Conservation (phyloP, 1,284 basidiomycete genomes). For the Schizopora paradoxa region DNA sequence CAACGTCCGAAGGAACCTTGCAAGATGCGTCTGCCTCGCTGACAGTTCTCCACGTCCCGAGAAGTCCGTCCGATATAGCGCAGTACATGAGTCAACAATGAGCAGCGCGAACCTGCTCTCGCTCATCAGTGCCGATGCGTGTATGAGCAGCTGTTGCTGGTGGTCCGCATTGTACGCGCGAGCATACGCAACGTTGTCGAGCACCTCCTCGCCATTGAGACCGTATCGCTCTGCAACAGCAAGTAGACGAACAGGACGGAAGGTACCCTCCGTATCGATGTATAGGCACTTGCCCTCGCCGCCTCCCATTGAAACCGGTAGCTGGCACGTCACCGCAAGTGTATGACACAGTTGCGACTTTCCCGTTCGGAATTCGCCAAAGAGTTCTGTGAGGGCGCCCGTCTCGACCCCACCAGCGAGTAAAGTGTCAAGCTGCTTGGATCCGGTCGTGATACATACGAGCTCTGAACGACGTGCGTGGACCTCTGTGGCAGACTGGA, state of each 20-base stretch:
- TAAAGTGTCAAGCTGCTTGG: constrained; percentile 92
- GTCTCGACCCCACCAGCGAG: constrained; percentile 99
- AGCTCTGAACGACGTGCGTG: constrained; percentile 94
- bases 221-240: constrained; percentile 96
- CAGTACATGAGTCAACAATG: constrained; percentile 96
- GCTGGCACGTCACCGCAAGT: constrained; percentile 95
- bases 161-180: constrained; percentile 99
- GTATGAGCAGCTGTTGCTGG: constrained; percentile 86
- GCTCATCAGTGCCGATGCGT: constrained; percentile 95
- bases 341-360: constrained; percentile 99
- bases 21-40: constrained; percentile 94
- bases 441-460: constrained; percentile 96
- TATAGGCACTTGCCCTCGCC: constrained; percentile 99
- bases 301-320: constrained; percentile 96
- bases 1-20: constrained; percentile 90
- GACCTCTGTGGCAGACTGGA: constrained; percentile 97
- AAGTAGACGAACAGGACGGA: constrained; percentile 92
- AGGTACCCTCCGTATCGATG: constrained; percentile 99
- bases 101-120: constrained; percentile 97
- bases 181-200: constrained; percentile 98
- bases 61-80: constrained; percentile 95
- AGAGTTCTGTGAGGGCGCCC: constrained; percentile 96
- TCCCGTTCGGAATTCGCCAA: constrained; percentile 98
- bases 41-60: constrained; percentile 94
- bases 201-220: constrained; percentile 93